These are phyloP conservation scores for Ramaria sp. DNA, from an alignment of 768 basidiomycete species.

Conservation along the genomic window DNA sequence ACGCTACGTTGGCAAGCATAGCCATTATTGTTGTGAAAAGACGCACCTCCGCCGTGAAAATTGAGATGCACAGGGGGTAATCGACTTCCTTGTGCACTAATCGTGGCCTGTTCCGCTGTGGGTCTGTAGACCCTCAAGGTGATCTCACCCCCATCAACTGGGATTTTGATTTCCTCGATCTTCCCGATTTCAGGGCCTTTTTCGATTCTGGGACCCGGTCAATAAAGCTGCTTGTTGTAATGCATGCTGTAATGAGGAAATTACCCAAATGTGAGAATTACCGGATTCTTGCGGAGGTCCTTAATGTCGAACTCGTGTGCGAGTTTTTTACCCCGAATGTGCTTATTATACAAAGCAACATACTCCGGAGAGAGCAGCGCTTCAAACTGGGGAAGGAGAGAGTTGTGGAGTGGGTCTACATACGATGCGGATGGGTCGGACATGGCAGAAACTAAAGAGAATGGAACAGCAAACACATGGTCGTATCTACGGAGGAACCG, in stretches of 20 bases:
- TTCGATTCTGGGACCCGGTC: background rate
- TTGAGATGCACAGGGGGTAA: constrained; percentile 8
- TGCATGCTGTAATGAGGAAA: background rate
- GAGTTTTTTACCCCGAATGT: constrained; percentile 5
- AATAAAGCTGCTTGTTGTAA: background rate
- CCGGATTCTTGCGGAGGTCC: constrained; percentile 2
- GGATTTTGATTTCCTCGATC: constrained; percentile 1
- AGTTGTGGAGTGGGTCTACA: constrained; percentile 7
- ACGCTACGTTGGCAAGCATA: background rate
- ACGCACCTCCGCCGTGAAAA: constrained; percentile 9
- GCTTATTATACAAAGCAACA: constrained; percentile 8
- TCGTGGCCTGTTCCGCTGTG: constrained; percentile 3
- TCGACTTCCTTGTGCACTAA: constrained; percentile 5
- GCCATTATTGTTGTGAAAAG: background rate
- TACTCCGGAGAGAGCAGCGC: constrained; percentile 4
- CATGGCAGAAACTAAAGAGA: background rate
- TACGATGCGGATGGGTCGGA: background rate
- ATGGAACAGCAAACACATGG: background rate
- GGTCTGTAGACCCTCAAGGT: constrained; percentile 6
- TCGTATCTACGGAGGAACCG: background rate
- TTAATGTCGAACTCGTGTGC: constrained; percentile 7
- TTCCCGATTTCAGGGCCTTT: background rate
- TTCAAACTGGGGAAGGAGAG: constrained; percentile 7
- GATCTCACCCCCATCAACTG: constrained; percentile 7
- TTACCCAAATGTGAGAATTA: constrained; percentile 9